Evolutionary conservation across 1,284 basidiomycete genomes (phyloP).

Genomic region (Cryptococcus wingfieldii): DNA sequence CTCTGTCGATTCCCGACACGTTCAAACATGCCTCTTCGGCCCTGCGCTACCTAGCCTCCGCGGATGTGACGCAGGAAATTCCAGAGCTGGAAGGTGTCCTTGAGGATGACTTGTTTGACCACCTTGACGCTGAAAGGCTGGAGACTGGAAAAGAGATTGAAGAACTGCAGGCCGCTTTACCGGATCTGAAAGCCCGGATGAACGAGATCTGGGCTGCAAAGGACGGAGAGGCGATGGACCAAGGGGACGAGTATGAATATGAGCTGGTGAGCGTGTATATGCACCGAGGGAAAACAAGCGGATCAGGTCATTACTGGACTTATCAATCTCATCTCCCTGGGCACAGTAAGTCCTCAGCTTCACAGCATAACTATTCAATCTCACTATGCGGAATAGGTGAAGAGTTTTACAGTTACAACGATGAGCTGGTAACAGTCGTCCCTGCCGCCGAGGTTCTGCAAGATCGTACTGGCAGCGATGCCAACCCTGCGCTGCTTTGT

Average conservation of each 20-base stretch:
- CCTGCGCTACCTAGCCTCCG: constrained; percentile 57
- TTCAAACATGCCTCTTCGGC: constrained; percentile 26
- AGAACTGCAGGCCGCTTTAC: constrained; percentile 56
- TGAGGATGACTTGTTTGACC: constrained; percentile 27
- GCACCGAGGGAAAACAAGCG: constrained; percentile 71
- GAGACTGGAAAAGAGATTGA: constrained; percentile 61
- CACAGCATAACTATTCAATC: not conserved
- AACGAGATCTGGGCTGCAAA: constrained; percentile 66
- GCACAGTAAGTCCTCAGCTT: constrained; percentile 29
- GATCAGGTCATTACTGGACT: constrained; percentile 48
- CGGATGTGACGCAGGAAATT: constrained; percentile 45
- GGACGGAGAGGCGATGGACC: constrained; percentile 48
- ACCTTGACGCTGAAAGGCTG: constrained; percentile 54
- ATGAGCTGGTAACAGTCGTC: constrained; percentile 64
- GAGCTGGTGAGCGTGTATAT: constrained; percentile 94
- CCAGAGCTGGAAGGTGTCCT: constrained; percentile 4
- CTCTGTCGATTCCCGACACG: constrained; percentile 31
- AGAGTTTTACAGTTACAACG: constrained; percentile 93
- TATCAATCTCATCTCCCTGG: constrained; percentile 46
- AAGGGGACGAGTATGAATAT: constrained; percentile 60
- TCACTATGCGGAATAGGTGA: constrained; percentile 51
- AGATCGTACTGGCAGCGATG: constrained; percentile 43
- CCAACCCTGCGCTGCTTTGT: constrained; percentile 48
- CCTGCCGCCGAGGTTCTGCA: constrained; percentile 38
- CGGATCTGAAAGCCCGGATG: constrained; percentile 62